phyloP scores from a whole-genome alignment of 169 alveolate genomes.

The Toxoplasma gondii region DNA sequence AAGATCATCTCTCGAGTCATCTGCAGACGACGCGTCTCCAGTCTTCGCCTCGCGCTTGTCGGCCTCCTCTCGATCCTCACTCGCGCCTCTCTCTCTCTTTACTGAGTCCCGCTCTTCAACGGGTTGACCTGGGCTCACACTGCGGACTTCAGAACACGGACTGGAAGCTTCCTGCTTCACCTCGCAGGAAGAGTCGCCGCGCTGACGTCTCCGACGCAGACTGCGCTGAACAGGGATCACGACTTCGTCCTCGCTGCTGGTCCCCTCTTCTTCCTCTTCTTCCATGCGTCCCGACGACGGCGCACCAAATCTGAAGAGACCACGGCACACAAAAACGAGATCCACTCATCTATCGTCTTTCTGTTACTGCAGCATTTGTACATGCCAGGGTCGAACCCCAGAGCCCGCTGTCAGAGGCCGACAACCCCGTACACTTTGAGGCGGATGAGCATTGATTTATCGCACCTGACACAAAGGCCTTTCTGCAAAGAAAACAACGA shows the following conservation, averaged over 20 bases:
- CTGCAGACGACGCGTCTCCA: neutral
- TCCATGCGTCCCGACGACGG: neutral
- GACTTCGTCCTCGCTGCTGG: conserved; percentile 15
- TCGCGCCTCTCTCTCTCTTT: neutral
- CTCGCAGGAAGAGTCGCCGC: neutral
- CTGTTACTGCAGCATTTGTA: too few relatives aligned
- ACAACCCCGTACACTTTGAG: too few relatives aligned
- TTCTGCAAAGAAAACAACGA: too few relatives aligned
- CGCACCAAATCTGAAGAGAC: neutral
- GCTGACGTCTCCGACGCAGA: neutral
- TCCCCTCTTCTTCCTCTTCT: neutral
- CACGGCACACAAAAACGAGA: neutral
- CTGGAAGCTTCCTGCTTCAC: neutral
- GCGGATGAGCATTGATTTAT: too few relatives aligned
- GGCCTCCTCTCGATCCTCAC: neutral
- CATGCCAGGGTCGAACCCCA: too few relatives aligned
- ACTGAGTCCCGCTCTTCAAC: neutral
- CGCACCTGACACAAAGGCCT: too few relatives aligned
- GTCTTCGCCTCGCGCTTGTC: neutral
- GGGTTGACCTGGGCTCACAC: neutral
- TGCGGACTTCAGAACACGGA: neutral
- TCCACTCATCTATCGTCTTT: neutral
- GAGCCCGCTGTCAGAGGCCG: too few relatives aligned
- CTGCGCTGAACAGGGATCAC: conserved; percentile 17
- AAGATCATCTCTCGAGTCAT: too few relatives aligned